Evolutionary conservation across 1,284 basidiomycete genomes (phyloP), one percentile per base, ranked within the genome.

Genomic region (Thecaphora thlaspeos): DNA sequence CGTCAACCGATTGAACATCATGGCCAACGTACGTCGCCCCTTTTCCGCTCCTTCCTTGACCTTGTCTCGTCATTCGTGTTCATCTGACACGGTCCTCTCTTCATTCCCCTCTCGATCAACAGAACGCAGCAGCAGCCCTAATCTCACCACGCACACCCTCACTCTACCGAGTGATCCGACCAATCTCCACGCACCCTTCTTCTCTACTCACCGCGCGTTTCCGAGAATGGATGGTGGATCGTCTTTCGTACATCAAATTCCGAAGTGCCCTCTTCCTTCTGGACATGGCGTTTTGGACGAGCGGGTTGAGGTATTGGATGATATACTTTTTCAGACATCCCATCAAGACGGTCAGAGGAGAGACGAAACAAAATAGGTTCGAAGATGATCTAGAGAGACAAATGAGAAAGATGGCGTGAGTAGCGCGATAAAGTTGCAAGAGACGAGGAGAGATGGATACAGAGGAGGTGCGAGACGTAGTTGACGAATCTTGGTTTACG

Each of bases 1-100:
- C 2, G 72, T 73, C 14, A 74, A 74, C 43, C 55, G 72, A 21
- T 61, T 74, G 51, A 73, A 74, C 61, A 74, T 74, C 41, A 51
- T 74, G 8, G 72, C 72, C n/a, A 62, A 55, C n/a, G n/a, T n/a
- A n/a, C n/a, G n/a, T n/a, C n/a, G n/a, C n/a, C n/a, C n/a, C n/a
- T n/a, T n/a, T n/a, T n/a, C n/a, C n/a, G n/a, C n/a, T n/a, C n/a
- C n/a, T n/a, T n/a, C n/a, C n/a, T n/a, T n/a, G n/a, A n/a, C n/a
- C n/a, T n/a, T n/a, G n/a, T n/a, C n/a, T n/a, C n/a, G n/a, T n/a
- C n/a, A n/a, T n/a, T n/a, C n/a, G n/a, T n/a, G n/a, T n/a, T n/a
- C n/a, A n/a, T n/a, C n/a, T n/a, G n/a, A n/a, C n/a, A n/a, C n/a
- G n/a, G n/a, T n/a, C n/a, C n/a, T n/a, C n/a, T n/a, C n/a, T n/a